phyloP scores from a whole-genome alignment of 2,329 filamentous ascomycete genomes.

The Colletotrichum lentis region DNA sequence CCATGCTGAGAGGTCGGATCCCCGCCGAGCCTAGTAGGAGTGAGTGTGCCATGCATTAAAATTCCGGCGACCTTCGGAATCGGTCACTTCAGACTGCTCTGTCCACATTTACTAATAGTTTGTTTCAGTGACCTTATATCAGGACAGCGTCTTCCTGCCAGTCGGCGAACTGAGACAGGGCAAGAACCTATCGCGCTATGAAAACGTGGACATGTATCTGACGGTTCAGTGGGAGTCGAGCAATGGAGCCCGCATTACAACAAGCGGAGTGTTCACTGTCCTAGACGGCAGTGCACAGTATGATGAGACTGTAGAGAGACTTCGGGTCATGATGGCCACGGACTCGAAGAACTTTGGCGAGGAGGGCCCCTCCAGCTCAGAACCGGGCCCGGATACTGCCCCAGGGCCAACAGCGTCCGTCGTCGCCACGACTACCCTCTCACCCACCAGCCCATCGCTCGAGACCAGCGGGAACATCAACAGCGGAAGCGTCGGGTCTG shows the following conservation, averaged over 20 bases:
- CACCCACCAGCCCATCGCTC: background rate
- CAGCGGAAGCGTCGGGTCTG: constrained; percentile 17
- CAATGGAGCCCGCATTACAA: constrained; percentile 2
- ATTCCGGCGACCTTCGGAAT: no score
- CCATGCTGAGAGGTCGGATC: no score
- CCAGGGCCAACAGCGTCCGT: no score
- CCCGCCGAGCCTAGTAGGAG: no score
- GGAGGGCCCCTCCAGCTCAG: background rate
- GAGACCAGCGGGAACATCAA: background rate
- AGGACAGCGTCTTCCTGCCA: background rate
- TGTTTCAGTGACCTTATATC: background rate
- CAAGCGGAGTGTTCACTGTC: constrained; percentile 23
- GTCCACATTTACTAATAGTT: background rate
- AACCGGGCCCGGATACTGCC: no score
- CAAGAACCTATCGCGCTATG: background rate
- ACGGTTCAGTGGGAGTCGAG: constrained; percentile 1
- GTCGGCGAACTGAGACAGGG: background rate
- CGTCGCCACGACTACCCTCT: no score
- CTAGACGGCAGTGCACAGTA: background rate
- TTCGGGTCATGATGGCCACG: no score
- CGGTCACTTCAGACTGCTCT: no score
- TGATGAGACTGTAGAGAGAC: background rate
- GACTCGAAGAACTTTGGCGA: background rate
- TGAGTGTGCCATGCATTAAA: no score
- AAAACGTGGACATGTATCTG: constrained; percentile 4